Evolutionary conservation across 192 early-diverging fungal species (phyloP).

Genomic region (Coemansia guatemalensis): DNA sequence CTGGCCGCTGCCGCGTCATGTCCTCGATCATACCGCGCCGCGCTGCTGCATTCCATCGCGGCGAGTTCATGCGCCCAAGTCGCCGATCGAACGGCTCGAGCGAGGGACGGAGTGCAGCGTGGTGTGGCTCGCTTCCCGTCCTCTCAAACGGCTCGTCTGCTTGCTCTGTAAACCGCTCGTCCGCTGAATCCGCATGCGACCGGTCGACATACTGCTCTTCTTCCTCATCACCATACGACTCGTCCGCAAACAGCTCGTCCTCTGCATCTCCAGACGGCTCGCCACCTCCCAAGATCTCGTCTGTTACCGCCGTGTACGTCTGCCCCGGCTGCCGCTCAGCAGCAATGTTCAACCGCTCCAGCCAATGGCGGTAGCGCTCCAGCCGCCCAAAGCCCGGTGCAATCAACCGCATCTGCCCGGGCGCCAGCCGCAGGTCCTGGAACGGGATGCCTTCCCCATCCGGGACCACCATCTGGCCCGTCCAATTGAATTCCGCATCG

Average conservation of each 20-base stretch:
- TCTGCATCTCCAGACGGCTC: neutral
- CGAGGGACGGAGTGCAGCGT: constrained; percentile 27
- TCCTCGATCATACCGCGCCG: constrained; percentile 13
- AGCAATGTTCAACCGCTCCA: constrained; percentile 34
- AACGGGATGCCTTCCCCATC: constrained; percentile 20
- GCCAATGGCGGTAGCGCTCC: constrained; percentile 28
- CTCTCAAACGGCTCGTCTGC: neutral
- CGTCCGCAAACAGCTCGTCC: neutral
- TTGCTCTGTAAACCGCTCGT: neutral
- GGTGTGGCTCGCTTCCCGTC: constrained; percentile 5
- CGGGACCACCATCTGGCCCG: constrained; percentile 27
- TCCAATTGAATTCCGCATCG: constrained; percentile 47
- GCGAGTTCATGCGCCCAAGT: constrained; percentile 33
- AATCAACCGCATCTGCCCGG: constrained; percentile 51
- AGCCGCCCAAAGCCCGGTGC: constrained; percentile 39
- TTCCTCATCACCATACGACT: neutral
- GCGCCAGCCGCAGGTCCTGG: constrained; percentile 36
- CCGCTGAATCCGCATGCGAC: neutral
- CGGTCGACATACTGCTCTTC: neutral
- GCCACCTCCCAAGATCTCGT: constrained; percentile 23
- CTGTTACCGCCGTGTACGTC: constrained; percentile 34
- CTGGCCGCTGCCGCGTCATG: neutral
- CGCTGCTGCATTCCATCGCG: constrained; percentile 8
- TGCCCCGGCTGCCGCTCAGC: constrained; percentile 31
- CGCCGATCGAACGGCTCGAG: constrained; percentile 26